Evolutionary conservation across 1,139 yeast genomes (phyloP).

Genomic region (Yamadazyma spencermartinsiae): DNA sequence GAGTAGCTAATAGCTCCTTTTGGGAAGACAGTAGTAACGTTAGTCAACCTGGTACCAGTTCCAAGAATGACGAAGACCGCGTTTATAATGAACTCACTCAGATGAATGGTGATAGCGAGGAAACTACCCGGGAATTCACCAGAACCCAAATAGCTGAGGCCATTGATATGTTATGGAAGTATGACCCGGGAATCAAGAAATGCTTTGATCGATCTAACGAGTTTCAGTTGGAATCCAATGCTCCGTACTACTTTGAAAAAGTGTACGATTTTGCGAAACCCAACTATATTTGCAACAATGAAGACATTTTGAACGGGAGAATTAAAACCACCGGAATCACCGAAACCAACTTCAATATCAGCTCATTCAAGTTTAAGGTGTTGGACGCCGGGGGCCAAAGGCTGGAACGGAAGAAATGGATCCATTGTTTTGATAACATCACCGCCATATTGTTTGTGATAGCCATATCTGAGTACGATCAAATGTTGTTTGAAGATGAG

Average conservation of each 20-base stretch:
- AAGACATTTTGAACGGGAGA: constrained; percentile 85
- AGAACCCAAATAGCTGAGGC: constrained; percentile 63
- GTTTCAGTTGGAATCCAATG: constrained; percentile 82
- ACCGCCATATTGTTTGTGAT: constrained; percentile 89
- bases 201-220: constrained; percentile 67
- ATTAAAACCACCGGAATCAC: constrained; percentile 96
- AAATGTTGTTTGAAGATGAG: constrained; percentile 86
- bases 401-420: constrained; percentile 92
- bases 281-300: constrained; percentile 69
- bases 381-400: constrained; percentile 98
- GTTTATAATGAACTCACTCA: constrained; percentile 14
- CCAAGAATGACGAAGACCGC: constrained; percentile 9
- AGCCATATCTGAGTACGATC: constrained; percentile 92
- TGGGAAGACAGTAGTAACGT: constrained; percentile 25
- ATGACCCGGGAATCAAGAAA: constrained; percentile 64
- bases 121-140: constrained; percentile 13
- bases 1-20: constrained; percentile 49
- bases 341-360: constrained; percentile 75
- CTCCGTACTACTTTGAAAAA: constrained; percentile 73
- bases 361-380: constrained; percentile 68
- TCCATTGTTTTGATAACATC: constrained; percentile 91
- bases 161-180: constrained; percentile 62
- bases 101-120: constrained; percentile 13
- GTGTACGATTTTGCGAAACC: constrained; percentile 63
- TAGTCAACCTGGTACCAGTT: constrained; percentile 5